Conservation (phyloP, 129 eudicot genomes). For the Centaurea solstitialis region DNA sequence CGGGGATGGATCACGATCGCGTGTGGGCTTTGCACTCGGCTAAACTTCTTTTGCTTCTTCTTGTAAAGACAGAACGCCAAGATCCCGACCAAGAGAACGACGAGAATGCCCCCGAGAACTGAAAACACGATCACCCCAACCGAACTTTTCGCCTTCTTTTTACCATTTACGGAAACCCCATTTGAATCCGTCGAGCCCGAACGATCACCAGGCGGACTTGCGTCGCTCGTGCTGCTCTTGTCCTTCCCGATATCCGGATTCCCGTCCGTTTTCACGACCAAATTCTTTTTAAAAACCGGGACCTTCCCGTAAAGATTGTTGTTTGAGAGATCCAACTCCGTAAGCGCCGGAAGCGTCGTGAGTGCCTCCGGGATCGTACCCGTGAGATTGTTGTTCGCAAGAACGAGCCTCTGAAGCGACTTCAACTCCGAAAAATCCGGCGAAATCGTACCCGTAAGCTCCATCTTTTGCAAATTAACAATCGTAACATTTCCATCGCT, state of each 20-base stretch:
- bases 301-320: constrained; percentile 78
- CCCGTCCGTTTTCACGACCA: constrained; percentile 53
- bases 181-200: constrained; percentile 25
- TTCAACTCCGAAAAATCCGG: constrained; percentile 64
- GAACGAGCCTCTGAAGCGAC: constrained; percentile 79
- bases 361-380: constrained; percentile 83
- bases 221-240: constrained; percentile 31
- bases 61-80: constrained; percentile 74
- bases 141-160: constrained; percentile 58
- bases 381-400: constrained; percentile 74
- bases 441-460: constrained; percentile 72
- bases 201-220: constrained; percentile 15
- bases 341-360: constrained; percentile 67
- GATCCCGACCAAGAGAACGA: constrained; percentile 47
- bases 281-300: constrained; percentile 62
- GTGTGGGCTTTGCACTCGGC: constrained; percentile 87
- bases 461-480: constrained; percentile 71
- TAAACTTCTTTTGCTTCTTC: constrained; percentile 74
- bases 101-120: constrained; percentile 58
- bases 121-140: constrained; percentile 56
- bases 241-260: constrained; percentile 84
- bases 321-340: constrained; percentile 63
- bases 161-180: constrained; percentile 29
- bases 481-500: constrained; percentile 62
- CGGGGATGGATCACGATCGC: constrained; percentile 94